A percentile compares a stretch with the other conserved stretches of the same genome.
These are phyloP conservation scores for Przewalskia tangutica DNA, from an alignment of 257 asterid genomes.

Conservation along the genomic window DNA sequence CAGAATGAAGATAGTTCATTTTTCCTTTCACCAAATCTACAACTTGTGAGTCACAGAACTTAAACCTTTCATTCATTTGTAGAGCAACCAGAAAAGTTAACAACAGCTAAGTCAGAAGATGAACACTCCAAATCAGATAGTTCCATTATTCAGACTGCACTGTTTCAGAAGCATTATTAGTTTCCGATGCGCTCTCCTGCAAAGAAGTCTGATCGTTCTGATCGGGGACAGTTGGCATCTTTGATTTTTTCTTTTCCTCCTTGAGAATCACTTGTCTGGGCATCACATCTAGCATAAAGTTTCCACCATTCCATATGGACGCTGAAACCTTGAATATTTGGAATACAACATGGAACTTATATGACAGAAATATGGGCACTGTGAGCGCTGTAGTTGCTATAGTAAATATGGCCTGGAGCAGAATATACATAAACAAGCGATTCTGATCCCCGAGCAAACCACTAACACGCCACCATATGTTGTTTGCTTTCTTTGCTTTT, in stretches of 20 bases:
- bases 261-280: conserved; percentile 79
- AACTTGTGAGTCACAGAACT: background rate
- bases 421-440: conserved; percentile 80
- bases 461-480: conserved; percentile 89
- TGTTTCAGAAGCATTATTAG: conserved; percentile 12
- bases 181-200: background rate
- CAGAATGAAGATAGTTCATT: background rate
- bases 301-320: conserved; percentile 91
- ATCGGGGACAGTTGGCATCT: conserved; percentile 17
- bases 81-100: background rate
- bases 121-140: conserved; percentile 1
- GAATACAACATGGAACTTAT: conserved; percentile 50
- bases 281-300: conserved; percentile 88
- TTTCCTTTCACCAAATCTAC: conserved; percentile 2
- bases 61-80: background rate
- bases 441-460: conserved; percentile 91
- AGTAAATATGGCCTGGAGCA: conserved; percentile 78
- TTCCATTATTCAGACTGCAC: conserved; percentile 11
- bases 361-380: conserved; percentile 84
- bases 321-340: conserved; percentile 89
- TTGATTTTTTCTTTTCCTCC: conserved; percentile 63
- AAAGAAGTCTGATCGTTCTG: background rate
- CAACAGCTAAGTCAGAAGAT: background rate
- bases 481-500: conserved; percentile 91
- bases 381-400: conserved; percentile 82